phyloP scores from a whole-genome alignment of 2,329 filamentous ascomycete genomes.

The Ascochyta koolunga region DNA sequence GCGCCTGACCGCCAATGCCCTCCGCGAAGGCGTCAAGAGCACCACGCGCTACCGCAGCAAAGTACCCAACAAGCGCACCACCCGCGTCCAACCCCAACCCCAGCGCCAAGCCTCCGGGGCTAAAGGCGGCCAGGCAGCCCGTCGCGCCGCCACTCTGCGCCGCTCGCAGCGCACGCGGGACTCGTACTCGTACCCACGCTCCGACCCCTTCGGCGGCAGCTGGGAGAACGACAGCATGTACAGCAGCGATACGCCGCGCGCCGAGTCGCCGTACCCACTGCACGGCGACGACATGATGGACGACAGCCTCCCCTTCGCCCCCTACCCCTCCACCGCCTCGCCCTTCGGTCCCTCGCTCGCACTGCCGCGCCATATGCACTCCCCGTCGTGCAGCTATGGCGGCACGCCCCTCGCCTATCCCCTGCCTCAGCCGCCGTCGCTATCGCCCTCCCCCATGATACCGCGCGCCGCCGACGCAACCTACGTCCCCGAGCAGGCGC shows the following conservation, averaged over 20 bases:
- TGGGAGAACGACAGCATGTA: background rate
- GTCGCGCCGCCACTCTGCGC: slow-evolving; percentile 33
- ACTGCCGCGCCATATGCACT: background rate
- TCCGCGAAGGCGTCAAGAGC: slow-evolving; percentile 76
- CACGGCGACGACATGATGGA: background rate
- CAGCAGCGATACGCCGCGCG: background rate
- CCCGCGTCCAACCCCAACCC: slow-evolving; percentile 35
- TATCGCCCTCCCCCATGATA: slow-evolving; percentile 5
- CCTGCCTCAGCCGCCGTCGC: too few species aligned
- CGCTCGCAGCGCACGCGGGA: slow-evolving; percentile 30
- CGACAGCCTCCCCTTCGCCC: background rate
- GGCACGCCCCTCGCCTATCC: slow-evolving; percentile 22
- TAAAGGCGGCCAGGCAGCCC: slow-evolving; percentile 53
- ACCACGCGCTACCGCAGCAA: slow-evolving; percentile 69
- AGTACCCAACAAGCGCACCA: slow-evolving; percentile 52
- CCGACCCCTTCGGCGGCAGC: too few species aligned
- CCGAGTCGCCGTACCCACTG: background rate
- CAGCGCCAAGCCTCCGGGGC: slow-evolving; percentile 54
- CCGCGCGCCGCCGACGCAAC: slow-evolving; percentile 14
- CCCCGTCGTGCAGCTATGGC: slow-evolving; percentile 11
- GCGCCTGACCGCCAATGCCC: slow-evolving; percentile 74
- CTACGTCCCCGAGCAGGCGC: slow-evolving; percentile 28
- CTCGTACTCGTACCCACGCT: slow-evolving; percentile 10
- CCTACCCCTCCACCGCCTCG: background rate
- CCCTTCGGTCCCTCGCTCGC: background rate